Evolutionary conservation across 768 basidiomycete genomes (phyloP).

Genomic region (Trametes punicea): DNA sequence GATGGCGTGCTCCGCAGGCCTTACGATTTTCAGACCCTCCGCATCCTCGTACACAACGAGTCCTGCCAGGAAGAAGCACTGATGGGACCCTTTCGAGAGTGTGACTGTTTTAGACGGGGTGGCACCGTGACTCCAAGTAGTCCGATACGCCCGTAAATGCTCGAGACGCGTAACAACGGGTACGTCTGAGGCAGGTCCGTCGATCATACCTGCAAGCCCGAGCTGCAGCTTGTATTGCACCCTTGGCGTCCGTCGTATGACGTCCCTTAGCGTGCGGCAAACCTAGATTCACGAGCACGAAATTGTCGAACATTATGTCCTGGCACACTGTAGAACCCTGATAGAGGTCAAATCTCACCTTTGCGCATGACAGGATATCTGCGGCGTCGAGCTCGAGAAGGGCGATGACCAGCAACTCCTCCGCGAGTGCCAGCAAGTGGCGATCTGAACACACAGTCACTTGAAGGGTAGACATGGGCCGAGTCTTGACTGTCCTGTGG

Average conservation of each 20-base stretch:
- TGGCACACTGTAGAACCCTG: neutral
- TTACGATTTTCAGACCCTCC: neutral
- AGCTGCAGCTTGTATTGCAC: slow-evolving; percentile 11
- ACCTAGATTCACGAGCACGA: neutral
- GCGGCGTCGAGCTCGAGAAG: neutral
- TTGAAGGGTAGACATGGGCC: no score
- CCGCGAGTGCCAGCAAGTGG: neutral
- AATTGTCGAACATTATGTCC: neutral
- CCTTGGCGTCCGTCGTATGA: neutral
- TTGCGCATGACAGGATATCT: neutral
- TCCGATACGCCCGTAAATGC: slow-evolving; percentile 4
- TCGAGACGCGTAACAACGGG: neutral
- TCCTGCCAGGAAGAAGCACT: neutral
- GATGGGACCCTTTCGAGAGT: neutral
- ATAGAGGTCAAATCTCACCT: neutral
- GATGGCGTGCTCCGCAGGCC: neutral
- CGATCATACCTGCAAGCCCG: slow-evolving; percentile 6
- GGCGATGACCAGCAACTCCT: neutral
- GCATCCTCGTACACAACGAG: neutral
- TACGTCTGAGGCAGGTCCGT: neutral
- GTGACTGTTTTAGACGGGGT: neutral
- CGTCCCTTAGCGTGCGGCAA: neutral
- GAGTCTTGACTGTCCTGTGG: no score
- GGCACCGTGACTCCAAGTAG: neutral
- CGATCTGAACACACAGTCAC: no score